phyloP scores from a whole-genome alignment of 352 stramenopile species.

The Globisporangium cylindrosporum region DNA sequence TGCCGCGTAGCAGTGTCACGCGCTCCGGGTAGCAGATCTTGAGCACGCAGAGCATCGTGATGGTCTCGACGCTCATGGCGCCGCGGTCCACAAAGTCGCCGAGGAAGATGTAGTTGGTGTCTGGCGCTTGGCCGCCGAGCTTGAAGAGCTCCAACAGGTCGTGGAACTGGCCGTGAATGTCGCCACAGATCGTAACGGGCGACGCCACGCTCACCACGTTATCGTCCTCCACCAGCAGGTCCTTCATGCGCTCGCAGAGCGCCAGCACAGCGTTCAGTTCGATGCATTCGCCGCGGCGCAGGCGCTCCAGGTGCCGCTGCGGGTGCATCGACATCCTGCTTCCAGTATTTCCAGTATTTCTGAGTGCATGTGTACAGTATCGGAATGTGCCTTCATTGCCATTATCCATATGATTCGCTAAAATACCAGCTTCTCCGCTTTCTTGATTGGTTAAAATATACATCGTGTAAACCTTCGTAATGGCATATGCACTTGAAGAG shows the following conservation, averaged over 20 bases:
- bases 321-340: conserved; percentile 28
- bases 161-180: conserved; percentile 98
- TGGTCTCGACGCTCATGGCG: conserved; percentile 93
- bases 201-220: conserved; percentile 78
- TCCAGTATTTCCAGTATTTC: too few relatives aligned
- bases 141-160: conserved; percentile 94
- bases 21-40: conserved; percentile 89
- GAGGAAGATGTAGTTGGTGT: conserved; percentile 93
- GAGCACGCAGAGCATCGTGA: conserved; percentile 89
- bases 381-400: too few relatives aligned
- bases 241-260: conserved; percentile 67
- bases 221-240: conserved; percentile 71
- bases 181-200: conserved; percentile 87
- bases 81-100: conserved; percentile 97
- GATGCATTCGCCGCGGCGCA: conserved; percentile 53
- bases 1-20: conserved; percentile 92
- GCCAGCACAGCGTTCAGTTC: conserved; percentile 52
- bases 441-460: not conserved
- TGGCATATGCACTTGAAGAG: not conserved
- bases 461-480: not conserved
- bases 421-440: too few relatives aligned
- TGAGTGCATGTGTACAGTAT: too few relatives aligned
- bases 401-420: too few relatives aligned
- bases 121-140: conserved; percentile 83
- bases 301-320: conserved; percentile 49